These are phyloP conservation scores for Erodium trifolium DNA, from an alignment of 441 rosid genomes.

Conservation along the genomic window DNA sequence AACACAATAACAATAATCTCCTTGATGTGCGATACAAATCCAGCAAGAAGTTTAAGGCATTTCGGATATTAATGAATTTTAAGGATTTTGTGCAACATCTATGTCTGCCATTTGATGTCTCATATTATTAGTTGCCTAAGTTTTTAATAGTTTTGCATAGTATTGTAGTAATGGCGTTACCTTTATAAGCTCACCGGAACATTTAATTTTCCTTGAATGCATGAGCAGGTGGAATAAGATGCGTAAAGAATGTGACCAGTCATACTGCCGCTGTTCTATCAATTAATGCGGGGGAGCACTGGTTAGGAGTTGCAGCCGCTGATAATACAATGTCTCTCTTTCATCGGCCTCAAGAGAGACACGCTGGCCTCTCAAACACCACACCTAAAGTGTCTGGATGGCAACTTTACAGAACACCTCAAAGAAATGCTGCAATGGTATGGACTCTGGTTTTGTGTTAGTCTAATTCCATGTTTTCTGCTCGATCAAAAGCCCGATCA, in stretches of 20 bases:
- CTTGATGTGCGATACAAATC: background rate
- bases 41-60: background rate
- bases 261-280: slow-evolving; percentile 73
- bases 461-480: background rate
- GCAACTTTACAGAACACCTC: slow-evolving; percentile 97
- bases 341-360: slow-evolving; percentile 85
- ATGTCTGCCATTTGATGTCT: background rate
- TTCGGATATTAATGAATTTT: background rate
- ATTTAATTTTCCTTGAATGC: background rate
- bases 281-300: slow-evolving; percentile 80
- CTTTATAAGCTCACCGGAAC: no score
- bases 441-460: background rate
- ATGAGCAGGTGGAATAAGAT: slow-evolving; percentile 60
- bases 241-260: slow-evolving; percentile 81
- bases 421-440: slow-evolving; percentile 83
- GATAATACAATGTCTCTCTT: slow-evolving; percentile 98
- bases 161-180: no score
- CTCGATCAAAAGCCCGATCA: background rate
- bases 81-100: no score
- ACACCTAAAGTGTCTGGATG: slow-evolving; percentile 83
- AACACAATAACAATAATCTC: background rate
- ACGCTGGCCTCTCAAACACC: slow-evolving; percentile 40
- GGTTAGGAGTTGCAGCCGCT: slow-evolving; percentile 96
- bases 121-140: background rate
- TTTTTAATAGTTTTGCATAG: background rate